Evolutionary conservation across 163 green algal genomes (phyloP).

Genomic region (Chlamydomonas reinhardtii): DNA sequence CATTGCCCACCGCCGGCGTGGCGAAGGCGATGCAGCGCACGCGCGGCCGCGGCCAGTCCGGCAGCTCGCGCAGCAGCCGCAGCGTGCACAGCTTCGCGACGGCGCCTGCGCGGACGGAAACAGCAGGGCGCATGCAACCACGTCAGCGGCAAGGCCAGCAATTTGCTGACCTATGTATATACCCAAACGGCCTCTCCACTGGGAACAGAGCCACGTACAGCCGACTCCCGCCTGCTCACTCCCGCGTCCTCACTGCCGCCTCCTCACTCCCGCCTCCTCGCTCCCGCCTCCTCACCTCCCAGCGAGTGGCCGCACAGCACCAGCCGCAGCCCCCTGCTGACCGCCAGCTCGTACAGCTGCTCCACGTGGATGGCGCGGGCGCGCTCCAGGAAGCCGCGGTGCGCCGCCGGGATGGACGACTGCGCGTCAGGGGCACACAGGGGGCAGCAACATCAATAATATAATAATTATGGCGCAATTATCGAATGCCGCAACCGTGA

Average conservation of each 20-base stretch:
- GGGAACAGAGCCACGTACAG: too few species aligned
- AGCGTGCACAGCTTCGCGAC: conserved; percentile 84
- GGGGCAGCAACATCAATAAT: too few species aligned
- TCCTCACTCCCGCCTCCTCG: too few species aligned
- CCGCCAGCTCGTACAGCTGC: conserved; percentile 71
- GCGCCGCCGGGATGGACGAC: conserved; percentile 65
- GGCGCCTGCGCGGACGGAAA: conserved; percentile 70
- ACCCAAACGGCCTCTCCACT: too few species aligned
- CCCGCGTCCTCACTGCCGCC: too few species aligned
- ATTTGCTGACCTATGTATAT: too few species aligned
- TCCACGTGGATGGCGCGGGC: conserved; percentile 73
- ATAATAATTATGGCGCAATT: too few species aligned
- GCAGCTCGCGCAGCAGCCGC: conserved; percentile 69
- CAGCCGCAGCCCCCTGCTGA: conserved; percentile 63
- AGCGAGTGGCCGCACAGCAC: conserved; percentile 80
- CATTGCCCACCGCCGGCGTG: conserved; percentile 84
- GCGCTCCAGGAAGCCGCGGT: conserved; percentile 82
- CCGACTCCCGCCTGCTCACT: too few species aligned
- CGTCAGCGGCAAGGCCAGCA: too few species aligned
- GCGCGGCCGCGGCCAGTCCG: conserved; percentile 44
- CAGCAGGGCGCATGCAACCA: too few species aligned
- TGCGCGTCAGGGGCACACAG: too few species aligned
- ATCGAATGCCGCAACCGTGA: too few species aligned
- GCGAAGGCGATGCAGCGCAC: conserved; percentile 81
- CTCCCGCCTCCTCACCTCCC: conserved; percentile 29